Evolutionary conservation across 768 basidiomycete genomes (phyloP).

Genomic region (Collybiopsis confluens): DNA sequence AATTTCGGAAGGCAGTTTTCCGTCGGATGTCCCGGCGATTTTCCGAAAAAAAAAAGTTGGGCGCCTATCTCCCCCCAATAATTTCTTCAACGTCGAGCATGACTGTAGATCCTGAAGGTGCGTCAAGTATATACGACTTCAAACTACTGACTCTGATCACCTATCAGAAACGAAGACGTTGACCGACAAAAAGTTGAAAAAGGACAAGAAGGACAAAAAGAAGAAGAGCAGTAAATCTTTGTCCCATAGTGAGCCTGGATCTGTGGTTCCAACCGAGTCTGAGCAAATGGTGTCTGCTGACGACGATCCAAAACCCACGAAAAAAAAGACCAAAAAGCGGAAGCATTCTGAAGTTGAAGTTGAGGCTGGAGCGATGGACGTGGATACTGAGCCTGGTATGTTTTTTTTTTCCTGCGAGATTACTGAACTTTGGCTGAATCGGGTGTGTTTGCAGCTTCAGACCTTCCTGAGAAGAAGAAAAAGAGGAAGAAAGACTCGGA

Average conservation of each 20-base stretch:
- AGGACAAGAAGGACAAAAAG: conserved; percentile 4
- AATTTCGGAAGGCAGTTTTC: no score
- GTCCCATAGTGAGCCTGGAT: neutral
- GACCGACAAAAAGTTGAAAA: neutral
- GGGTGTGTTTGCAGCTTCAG: neutral
- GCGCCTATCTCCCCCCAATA: no score
- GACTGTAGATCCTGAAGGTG: neutral
- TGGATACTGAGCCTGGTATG: neutral
- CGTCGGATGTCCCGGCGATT: no score
- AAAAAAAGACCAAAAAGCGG: conserved; percentile 21
- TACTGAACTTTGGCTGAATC: no score
- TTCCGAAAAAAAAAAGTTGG: no score
- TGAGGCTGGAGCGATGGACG: neutral
- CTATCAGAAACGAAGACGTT: neutral
- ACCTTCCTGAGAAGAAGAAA: conserved; percentile 15
- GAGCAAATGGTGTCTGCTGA: neutral
- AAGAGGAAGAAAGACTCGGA: conserved; percentile 15
- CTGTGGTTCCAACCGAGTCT: neutral
- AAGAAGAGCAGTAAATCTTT: conserved; percentile 5
- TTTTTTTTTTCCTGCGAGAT: neutral
- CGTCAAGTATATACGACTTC: no score
- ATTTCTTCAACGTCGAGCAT: neutral
- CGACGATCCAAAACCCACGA: neutral
- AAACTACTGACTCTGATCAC: no score
- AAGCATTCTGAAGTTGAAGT: conserved; percentile 11